Conservation (phyloP, 2,329 filamentous ascomycete genomes). For the Fusarium sp. region DNA sequence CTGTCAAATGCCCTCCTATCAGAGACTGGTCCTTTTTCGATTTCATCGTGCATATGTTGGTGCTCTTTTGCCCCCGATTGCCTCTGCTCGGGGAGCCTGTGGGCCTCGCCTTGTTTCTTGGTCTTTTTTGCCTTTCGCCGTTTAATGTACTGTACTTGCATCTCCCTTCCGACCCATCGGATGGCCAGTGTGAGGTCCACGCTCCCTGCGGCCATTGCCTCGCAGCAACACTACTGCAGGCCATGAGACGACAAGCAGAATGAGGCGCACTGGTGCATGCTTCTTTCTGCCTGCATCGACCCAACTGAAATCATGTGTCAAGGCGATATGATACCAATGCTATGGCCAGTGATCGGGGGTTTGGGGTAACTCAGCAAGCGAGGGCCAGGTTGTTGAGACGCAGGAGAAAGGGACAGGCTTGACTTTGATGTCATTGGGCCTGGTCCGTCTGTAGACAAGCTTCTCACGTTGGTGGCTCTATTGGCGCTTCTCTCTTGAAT, state of each 20-base stretch:
- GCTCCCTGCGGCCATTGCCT: conserved; percentile 38
- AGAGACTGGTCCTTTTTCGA: conserved; percentile 25
- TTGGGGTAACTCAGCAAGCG: conserved; percentile 19
- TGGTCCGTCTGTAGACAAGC: conserved; percentile 21
- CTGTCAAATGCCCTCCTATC: conserved; percentile 41
- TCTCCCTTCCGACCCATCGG: conserved; percentile 22
- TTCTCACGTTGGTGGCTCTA: conserved; percentile 13
- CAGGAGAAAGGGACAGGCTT: conserved; percentile 37
- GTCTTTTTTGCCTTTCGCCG: conserved; percentile 21
- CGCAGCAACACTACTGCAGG: conserved; percentile 45
- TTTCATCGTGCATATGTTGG: conserved; percentile 44
- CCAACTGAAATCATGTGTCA: conserved; percentile 28
- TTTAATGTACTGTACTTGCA: conserved; percentile 35
- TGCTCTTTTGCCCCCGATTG: conserved; percentile 23
- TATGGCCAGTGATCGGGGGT: conserved; percentile 20
- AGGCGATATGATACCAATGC: conserved; percentile 27
- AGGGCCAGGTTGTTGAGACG: conserved; percentile 30
- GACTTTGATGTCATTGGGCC: conserved; percentile 29
- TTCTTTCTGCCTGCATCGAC: conserved; percentile 38
- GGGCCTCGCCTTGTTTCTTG: conserved; percentile 34
- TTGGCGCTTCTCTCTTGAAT: conserved; percentile 10
- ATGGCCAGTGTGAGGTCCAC: conserved; percentile 41
- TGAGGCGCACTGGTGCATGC: conserved; percentile 25
- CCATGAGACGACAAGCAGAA: conserved; percentile 34
- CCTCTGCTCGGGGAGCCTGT: conserved; percentile 28